Percentiles rank a stretch among this genome's conserved stretches.
phyloP scores from a whole-genome alignment of 2,329 filamentous ascomycete species.

The Onygena corvina region DNA sequence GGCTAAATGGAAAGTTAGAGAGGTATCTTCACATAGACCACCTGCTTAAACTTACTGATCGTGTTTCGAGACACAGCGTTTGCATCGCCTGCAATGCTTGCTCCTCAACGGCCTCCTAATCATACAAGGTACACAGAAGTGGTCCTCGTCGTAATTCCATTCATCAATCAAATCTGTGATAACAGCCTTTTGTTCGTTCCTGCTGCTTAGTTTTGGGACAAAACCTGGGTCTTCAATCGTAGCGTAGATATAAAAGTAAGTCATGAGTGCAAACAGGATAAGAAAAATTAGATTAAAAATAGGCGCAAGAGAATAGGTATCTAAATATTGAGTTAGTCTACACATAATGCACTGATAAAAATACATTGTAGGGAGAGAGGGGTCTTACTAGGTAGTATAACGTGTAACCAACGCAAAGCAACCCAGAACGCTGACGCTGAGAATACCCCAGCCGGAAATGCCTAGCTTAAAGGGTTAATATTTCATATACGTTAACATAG shows the following conservation, averaged over 20 bases:
- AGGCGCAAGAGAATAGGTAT: conserved; percentile 53
- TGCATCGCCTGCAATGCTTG: conserved; percentile 88
- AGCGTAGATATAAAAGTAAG: conserved; percentile 75
- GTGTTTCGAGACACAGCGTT: conserved; percentile 87
- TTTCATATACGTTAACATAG: conserved; percentile 2
- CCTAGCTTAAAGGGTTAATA: conserved; percentile 39
- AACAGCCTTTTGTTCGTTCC: conserved; percentile 75
- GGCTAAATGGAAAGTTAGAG: conserved; percentile 43
- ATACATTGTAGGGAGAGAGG: neutral
- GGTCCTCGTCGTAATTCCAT: conserved; percentile 86
- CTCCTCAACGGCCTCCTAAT: conserved; percentile 81
- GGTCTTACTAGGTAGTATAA: conserved; percentile 56
- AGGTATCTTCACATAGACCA: conserved; percentile 4
- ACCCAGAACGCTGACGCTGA: conserved; percentile 73
- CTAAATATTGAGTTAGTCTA: conserved; percentile 36
- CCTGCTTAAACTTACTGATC: conserved; percentile 61
- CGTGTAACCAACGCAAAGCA: conserved; percentile 61
- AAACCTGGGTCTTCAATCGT: conserved; percentile 88
- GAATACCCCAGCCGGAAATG: conserved; percentile 90
- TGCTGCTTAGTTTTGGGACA: conserved; percentile 78
- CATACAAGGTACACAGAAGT: conserved; percentile 94
- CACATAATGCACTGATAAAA: neutral
- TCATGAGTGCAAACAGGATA: conserved; percentile 50
- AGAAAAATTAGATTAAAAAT: conserved; percentile 68
- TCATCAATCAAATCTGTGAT: conserved; percentile 74